Percentiles rank a stretch among this genome's conserved stretches.
phyloP scores from a whole-genome alignment of 495 filamentous ascomycete species.

The Acidomyces sp. region DNA sequence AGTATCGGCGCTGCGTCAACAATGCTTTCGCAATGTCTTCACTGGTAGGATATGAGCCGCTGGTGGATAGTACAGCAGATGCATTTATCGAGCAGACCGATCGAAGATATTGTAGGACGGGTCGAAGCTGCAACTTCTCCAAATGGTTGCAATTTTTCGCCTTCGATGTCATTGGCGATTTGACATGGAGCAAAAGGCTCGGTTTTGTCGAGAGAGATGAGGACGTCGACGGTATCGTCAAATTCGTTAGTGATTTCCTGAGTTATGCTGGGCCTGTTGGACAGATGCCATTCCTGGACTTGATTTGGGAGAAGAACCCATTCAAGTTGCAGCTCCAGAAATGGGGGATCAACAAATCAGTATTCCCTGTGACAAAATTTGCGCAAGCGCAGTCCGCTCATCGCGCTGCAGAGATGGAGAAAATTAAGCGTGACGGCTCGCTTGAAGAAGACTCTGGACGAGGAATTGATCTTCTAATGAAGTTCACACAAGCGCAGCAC shows the following conservation, averaged over 20 bases:
- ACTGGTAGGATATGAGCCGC: conserved; percentile 59
- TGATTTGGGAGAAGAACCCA: conserved; percentile 40
- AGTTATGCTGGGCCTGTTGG: conserved; percentile 37
- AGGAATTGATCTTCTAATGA: conserved; percentile 34
- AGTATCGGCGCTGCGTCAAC: conserved; percentile 56
- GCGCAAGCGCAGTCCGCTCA: conserved; percentile 44
- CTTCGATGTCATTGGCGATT: conserved; percentile 57
- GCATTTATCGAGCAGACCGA: conserved; percentile 51
- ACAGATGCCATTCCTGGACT: conserved; percentile 41
- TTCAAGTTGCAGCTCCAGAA: conserved; percentile 28
- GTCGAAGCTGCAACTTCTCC: conserved; percentile 47
- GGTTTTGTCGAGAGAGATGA: conserved; percentile 31
- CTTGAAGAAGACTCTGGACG: conserved; percentile 29
- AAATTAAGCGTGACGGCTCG: conserved; percentile 26
- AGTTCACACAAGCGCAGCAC: conserved; percentile 35
- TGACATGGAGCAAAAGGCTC: conserved; percentile 30
- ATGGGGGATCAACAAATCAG: conserved; percentile 37
- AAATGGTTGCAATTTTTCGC: conserved; percentile 69
- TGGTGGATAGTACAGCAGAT: conserved; percentile 53
- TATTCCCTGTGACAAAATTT: conserved; percentile 50
- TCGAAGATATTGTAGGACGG: conserved; percentile 40
- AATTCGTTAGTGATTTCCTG: conserved; percentile 33
- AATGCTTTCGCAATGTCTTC: conserved; percentile 61
- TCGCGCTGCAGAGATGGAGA: conserved; percentile 34
- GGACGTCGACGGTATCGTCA: conserved; percentile 31